Evolutionary conservation across 2,329 filamentous ascomycete species (phyloP), one percentile per base, ranked within the genome.

Genomic region (Penicillium oxalicum): DNA sequence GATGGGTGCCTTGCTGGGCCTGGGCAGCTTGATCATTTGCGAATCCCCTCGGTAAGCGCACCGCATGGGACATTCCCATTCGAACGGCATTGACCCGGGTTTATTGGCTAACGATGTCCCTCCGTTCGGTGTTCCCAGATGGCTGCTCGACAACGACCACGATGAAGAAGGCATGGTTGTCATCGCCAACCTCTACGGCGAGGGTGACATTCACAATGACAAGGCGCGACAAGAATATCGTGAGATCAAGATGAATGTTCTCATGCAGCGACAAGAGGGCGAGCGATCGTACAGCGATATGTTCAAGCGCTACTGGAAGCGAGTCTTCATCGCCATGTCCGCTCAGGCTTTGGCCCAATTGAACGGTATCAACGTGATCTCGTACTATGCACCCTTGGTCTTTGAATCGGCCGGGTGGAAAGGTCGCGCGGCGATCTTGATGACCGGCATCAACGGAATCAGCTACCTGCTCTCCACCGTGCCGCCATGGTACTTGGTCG

Each of bases 301-400:
- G 93, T 98, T 97, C 77, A 85, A 80, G 62, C 83, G 88, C 54
- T 97, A 97, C 75, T 81, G 79, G 65, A 93, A 87, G 62, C 88
- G 93, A 45, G 91, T 97, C 56, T 89, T 97, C 64, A 97, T 97
- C 67, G 93, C 93, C 71, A 97, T 97, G 93, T 97, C 91, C 32
- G 93, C 93, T 4, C 93, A 97, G 70, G 90, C 85, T 5, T 81
- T 98, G 56, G 93, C 93, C 27, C 93, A 98, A 71, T 82, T 98
- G 46, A 97, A 97, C 73, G 93, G 93, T 57, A 98, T 98, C 75
- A 98, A 98, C 71, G 93, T 98, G 66, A 98, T 98, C 55, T 97
- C 91, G 1, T 98, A 97, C 77, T 98, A 98, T 66, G 93, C 93
- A 1, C 93, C 93, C 0, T 83, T 94, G 48, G 91, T 97, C 12